These are phyloP conservation scores for Wallacemonas collosoma DNA, from an alignment of 208 protist species.

Conservation along the genomic window DNA sequence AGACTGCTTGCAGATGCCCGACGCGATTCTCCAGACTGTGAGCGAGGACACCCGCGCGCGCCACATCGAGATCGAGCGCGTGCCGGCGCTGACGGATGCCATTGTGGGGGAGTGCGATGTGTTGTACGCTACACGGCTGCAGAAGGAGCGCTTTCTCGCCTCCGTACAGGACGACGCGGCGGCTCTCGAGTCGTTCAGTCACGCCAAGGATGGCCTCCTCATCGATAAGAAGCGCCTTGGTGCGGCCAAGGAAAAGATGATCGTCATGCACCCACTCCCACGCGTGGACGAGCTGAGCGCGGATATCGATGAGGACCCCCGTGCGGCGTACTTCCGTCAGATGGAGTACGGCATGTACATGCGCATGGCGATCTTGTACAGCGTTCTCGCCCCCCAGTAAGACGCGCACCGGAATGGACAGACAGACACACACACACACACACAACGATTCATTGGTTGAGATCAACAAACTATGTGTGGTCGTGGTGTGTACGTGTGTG, in stretches of 20 bases:
- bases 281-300: constrained; percentile 96
- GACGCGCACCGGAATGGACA: background rate
- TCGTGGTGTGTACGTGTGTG: too few relatives aligned
- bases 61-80: constrained; percentile 43
- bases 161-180: constrained; percentile 42
- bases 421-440: background rate
- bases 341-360: constrained; percentile 98
- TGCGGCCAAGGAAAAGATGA: constrained; percentile 89
- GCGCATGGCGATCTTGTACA: constrained; percentile 97
- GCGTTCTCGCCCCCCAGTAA: constrained; percentile 61
- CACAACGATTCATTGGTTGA: background rate
- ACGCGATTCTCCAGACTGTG: constrained; percentile 73
- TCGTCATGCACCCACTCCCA: constrained; percentile 98
- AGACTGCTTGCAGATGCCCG: constrained; percentile 87
- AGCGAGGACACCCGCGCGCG: constrained; percentile 37
- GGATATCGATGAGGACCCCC: constrained; percentile 93
- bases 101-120: constrained; percentile 94
- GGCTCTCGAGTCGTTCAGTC: constrained; percentile 84
- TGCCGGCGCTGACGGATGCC: constrained; percentile 32
- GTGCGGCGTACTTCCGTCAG: constrained; percentile 98
- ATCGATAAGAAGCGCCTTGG: constrained; percentile 75
- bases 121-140: constrained; percentile 96
- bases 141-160: constrained; percentile 96
- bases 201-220: constrained; percentile 70
- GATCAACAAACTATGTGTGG: too few relatives aligned